phyloP scores from a whole-genome alignment of 805 yeast species.

The Citeromyces nyonsensis region DNA sequence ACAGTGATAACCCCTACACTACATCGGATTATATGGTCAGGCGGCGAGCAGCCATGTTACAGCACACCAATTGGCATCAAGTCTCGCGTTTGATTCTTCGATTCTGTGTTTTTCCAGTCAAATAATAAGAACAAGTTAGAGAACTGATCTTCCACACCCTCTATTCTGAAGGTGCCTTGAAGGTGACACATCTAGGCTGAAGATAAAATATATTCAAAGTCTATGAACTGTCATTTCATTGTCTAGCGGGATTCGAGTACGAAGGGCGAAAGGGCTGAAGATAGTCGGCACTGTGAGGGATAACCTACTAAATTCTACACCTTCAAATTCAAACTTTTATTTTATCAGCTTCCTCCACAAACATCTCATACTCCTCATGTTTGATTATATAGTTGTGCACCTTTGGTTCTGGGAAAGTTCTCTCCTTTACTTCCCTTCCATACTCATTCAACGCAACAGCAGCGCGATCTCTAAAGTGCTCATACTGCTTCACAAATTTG shows the following conservation, averaged over 20 bases:
- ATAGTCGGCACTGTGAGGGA: not conserved
- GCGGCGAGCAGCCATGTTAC: no score
- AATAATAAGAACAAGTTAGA: no score
- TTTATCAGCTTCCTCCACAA: conserved; percentile 13
- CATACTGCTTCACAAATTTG: conserved; percentile 67
- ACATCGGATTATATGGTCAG: not conserved
- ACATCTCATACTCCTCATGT: conserved; percentile 37
- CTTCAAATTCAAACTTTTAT: conserved; percentile 2
- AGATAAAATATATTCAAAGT: no score
- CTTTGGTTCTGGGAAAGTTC: conserved; percentile 43
- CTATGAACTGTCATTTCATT: no score
- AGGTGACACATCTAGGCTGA: no score
- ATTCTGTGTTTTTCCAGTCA: no score
- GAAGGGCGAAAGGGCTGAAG: no score
- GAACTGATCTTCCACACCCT: no score
- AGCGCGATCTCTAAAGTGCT: conserved; percentile 30
- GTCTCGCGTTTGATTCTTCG: no score
- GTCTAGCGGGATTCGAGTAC: no score
- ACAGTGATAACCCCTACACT: conserved; percentile 1
- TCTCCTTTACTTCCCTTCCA: conserved; percentile 36
- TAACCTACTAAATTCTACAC: conserved; percentile 1
- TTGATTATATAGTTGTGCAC: conserved; percentile 57
- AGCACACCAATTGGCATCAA: no score
- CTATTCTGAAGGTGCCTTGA: no score
- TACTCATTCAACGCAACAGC: conserved; percentile 37